Percentiles rank a stretch among this genome's conserved stretches.
These are phyloP conservation scores for Hirsutella thompsonii DNA, from an alignment of 2,329 filamentous ascomycete genomes.

Conservation along the genomic window DNA sequence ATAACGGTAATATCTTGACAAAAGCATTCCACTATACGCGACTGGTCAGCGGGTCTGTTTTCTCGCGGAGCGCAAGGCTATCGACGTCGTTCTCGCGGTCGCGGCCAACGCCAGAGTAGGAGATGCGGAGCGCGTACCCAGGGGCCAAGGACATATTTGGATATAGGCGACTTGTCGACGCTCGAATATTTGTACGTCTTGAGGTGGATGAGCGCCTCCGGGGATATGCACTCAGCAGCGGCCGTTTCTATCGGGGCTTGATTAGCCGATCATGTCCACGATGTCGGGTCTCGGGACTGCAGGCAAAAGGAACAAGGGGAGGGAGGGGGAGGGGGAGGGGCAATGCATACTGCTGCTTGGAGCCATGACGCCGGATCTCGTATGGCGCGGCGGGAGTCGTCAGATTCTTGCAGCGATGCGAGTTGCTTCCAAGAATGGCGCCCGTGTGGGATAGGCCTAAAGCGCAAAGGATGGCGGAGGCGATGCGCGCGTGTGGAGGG, in stretches of 20 bases:
- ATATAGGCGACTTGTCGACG: conserved; percentile 90
- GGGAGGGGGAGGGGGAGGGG: background rate
- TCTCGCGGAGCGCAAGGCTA: background rate
- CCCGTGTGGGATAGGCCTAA: too few relatives aligned
- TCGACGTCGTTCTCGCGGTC: background rate
- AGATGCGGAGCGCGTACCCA: too few relatives aligned
- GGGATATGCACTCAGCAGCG: conserved; percentile 64
- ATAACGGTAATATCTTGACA: conserved; percentile 83
- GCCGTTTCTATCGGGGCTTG: conserved; percentile 26
- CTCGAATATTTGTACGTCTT: conserved; percentile 96
- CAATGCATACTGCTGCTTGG: background rate
- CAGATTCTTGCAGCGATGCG: background rate
- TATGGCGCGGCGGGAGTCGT: background rate
- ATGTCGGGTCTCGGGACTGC: conserved; percentile 4
- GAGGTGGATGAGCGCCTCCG: conserved; percentile 81
- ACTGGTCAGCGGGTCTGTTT: conserved; percentile 2
- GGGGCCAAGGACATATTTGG: conserved; percentile 84
- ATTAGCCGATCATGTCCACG: background rate
- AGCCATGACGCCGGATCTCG: background rate
- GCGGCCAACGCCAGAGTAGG: too few relatives aligned
- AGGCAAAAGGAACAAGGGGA: background rate
- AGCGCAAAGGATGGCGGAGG: too few relatives aligned
- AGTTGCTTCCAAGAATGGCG: background rate
- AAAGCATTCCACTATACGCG: conserved; percentile 79
- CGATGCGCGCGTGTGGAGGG: too few relatives aligned